Base-by-base conservation (phyloP, 305 asterid genomes). In the Fraxinus latifolia region DNA sequence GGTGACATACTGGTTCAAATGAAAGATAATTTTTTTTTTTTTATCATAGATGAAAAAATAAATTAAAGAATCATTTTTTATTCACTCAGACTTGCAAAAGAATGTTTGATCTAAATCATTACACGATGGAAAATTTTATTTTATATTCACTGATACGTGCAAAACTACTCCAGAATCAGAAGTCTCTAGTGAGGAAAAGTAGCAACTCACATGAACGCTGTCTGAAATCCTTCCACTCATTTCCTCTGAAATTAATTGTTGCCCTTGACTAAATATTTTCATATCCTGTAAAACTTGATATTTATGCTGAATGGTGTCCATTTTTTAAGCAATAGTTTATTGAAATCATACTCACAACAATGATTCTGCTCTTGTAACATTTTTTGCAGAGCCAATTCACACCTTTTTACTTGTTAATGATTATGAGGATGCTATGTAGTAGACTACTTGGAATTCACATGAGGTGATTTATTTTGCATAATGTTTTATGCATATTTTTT, bases 381-480 rank as follows among this genome's bases (percentile, higher is more conserved):
- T 27, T 67, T 67, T 27, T 27, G 3, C 19, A 3, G 74, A 67
- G 36, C 36, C 33, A 67, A 8, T 60, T 27, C 33, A 25, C 74
- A 27, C 74, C 14, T 27, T 27, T 12, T 67, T 4, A 25, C 37
- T 67, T 25, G 37, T 67, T 11, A 67, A 27, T 25, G 37, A 67
- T 67, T 23, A 62, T 62, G 34, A 65, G 34, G 34, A 65, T 25
- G 34, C 70, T 65, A 23, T 65, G 73, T 25, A 11, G 73, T 25
- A 8, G 73, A 65, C 6, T 25, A 25, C 5, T 8, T 23, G 34
- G 17, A 65, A 25, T 65, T 25, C 14, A 65, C 34, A 25, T 25
- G 33, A 25, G 73, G 32, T 8, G 36, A 36, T 77, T 82, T 78
- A 36, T 77, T 82, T 78, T 85, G 83, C 85, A 83, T 87, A 77